Conservation (phyloP, 257 asterid species). For the Salvia splendens region DNA sequence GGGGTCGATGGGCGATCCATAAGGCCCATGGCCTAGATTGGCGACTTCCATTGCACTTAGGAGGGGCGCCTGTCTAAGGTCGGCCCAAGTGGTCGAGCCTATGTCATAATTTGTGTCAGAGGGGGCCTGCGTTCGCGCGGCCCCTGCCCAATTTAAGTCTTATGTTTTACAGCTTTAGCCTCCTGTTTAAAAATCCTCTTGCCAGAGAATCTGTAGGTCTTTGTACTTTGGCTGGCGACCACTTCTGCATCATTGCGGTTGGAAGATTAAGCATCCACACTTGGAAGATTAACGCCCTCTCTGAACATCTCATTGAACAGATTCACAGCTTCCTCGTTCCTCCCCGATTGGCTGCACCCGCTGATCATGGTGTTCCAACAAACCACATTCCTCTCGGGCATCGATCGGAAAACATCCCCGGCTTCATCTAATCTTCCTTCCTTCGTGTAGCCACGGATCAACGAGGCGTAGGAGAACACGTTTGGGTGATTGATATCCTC, state of each 20-base stretch:
- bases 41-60: constrained; percentile 41
- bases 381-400: constrained; percentile 71
- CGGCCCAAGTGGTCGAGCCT: constrained; percentile 42
- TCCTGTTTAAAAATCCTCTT: too few relatives aligned
- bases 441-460: constrained; percentile 63
- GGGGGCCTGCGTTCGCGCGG: constrained; percentile 35
- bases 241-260: too few relatives aligned
- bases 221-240: too few relatives aligned
- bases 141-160: too few relatives aligned
- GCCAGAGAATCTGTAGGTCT: too few relatives aligned
- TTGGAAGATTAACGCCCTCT: too few relatives aligned
- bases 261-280: too few relatives aligned
- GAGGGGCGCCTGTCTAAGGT: constrained; percentile 41
- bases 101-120: constrained; percentile 37
- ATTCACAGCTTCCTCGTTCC: constrained; percentile 70
- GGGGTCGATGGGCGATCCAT: constrained; percentile 44
- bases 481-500: constrained; percentile 58
- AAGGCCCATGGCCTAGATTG: constrained; percentile 45
- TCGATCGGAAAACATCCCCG: constrained; percentile 38
- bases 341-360: constrained; percentile 70
- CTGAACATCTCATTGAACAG: constrained; percentile 71
- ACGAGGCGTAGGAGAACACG: constrained; percentile 70
- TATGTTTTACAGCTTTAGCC: too few relatives aligned
- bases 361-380: constrained; percentile 85
- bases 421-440: constrained; percentile 64